Percentiles rank a stretch among this genome's conserved stretches.
These are phyloP conservation scores for Thalassiosira ordinaria DNA, from an alignment of 352 stramenopile species.

Conservation along the genomic window DNA sequence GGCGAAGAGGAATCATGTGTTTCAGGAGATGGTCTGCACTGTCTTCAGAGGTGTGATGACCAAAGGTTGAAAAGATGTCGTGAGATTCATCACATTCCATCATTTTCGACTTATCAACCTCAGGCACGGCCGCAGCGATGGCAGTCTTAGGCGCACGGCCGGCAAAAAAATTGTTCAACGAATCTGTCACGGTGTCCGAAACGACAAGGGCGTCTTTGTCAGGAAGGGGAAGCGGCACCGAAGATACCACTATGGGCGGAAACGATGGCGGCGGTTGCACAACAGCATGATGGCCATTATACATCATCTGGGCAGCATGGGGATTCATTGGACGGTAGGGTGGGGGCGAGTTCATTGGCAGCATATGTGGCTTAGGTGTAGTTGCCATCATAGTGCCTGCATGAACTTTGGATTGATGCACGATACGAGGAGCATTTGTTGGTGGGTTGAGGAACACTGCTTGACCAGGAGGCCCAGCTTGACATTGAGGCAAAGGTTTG, in stretches of 20 bases:
- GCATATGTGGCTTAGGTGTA: neutral
- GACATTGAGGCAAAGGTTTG: neutral
- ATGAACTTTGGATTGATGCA: too few species aligned
- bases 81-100: too few species aligned
- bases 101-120: too few species aligned
- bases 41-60: neutral
- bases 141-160: neutral
- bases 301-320: neutral
- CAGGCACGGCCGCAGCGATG: too few species aligned
- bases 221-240: constrained; percentile 18
- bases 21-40: constrained; percentile 23
- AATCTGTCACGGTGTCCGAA: constrained; percentile 19
- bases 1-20: constrained; percentile 65
- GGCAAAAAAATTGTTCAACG: constrained; percentile 35
- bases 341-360: neutral
- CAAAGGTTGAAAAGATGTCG: neutral
- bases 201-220: constrained; percentile 41
- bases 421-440: neutral
- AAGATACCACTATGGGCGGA: constrained; percentile 36
- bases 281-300: neutral
- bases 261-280: neutral
- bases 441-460: too few species aligned
- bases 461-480: neutral
- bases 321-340: too few species aligned
- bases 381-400: neutral